These are phyloP conservation scores for Actinomucor elegans DNA, from an alignment of 371 early-diverging fungal species.

Conservation along the genomic window DNA sequence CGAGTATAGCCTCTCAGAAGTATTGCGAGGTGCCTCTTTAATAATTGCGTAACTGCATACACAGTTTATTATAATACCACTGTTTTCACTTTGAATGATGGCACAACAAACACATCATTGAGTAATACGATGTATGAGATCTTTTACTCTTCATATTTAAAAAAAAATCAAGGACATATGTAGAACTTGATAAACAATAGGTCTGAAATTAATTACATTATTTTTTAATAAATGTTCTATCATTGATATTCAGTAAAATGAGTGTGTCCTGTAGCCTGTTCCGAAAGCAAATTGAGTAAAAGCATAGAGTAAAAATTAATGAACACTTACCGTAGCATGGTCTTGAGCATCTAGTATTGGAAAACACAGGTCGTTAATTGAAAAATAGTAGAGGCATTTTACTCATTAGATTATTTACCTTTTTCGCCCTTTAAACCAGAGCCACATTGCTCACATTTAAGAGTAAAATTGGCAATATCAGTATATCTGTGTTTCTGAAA, in stretches of 20 bases:
- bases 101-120: no score
- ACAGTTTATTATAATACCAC: no score
- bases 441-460: slow-evolving; percentile 53
- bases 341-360: slow-evolving; percentile 25
- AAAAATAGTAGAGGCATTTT: neutral
- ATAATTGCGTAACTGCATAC: no score
- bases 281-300: neutral
- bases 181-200: no score
- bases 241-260: slow-evolving; percentile 35
- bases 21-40: no score
- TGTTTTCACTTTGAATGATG: no score
- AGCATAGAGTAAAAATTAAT: neutral
- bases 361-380: neutral
- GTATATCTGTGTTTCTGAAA: slow-evolving; percentile 62
- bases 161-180: no score
- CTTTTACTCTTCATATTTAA: no score
- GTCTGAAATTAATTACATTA: no score
- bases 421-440: slow-evolving; percentile 59
- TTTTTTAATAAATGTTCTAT: no score
- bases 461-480: slow-evolving; percentile 58
- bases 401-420: slow-evolving; percentile 32
- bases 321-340: slow-evolving; percentile 25
- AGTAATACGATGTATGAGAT: no score
- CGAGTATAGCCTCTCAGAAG: no score
- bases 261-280: slow-evolving; percentile 30